Conservation (phyloP, 148 eudicot genomes). For the Rhododendron ovatum region DNA sequence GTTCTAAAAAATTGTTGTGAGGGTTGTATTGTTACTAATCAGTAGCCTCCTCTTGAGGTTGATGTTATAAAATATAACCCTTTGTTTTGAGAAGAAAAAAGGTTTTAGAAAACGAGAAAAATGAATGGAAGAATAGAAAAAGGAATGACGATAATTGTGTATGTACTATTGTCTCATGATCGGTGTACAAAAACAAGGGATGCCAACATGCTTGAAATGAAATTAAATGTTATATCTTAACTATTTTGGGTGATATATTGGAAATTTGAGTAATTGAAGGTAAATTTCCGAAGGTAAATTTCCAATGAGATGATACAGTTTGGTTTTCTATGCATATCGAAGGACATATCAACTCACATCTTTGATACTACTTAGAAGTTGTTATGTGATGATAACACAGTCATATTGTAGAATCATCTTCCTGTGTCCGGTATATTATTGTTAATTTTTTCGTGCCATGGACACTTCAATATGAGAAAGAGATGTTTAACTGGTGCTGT, state of each 20-base stretch:
- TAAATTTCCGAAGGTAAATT: neutral
- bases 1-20: neutral
- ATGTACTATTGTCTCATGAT: neutral
- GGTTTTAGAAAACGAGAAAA: neutral
- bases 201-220: neutral
- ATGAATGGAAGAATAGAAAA: neutral
- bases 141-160: neutral
- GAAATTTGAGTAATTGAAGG: neutral
- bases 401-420: neutral
- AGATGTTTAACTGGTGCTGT: neutral
- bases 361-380: neutral
- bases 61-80: neutral
- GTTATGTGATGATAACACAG: neutral
- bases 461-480: neutral
- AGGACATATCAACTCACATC: neutral
- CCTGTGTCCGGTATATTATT: too few relatives aligned
- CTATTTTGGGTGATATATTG: neutral
- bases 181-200: neutral
- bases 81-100: neutral
- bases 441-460: neutral
- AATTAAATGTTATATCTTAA: neutral
- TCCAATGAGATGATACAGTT: neutral
- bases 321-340: neutral
- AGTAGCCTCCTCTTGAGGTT: neutral
- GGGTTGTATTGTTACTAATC: neutral